These are phyloP conservation scores for Dictyostelium discoideum DNA, from an alignment of 78 protist species.

Conservation along the genomic window DNA sequence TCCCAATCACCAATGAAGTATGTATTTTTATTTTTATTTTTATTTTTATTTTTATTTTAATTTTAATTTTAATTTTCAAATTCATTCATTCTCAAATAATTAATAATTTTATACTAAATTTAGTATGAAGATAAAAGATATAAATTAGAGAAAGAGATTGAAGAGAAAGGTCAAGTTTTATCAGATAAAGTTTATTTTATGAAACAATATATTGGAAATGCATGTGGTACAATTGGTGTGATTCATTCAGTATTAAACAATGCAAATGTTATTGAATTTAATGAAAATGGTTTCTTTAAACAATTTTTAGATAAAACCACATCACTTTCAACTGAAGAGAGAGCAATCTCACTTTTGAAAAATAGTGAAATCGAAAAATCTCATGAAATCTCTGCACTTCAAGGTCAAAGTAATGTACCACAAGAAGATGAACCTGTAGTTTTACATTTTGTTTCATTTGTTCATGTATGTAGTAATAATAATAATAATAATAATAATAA, in stretches of 20 bases:
- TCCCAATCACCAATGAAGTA: constrained; percentile 88
- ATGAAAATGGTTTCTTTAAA: constrained; percentile 63
- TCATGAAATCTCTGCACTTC: constrained; percentile 77
- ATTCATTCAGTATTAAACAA: constrained; percentile 91
- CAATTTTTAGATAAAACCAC: constrained; percentile 66
- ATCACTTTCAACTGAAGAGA: constrained; percentile 63
- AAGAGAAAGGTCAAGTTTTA: constrained; percentile 41
- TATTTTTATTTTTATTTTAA: not conserved
- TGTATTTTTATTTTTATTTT: not conserved
- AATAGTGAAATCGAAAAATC: constrained; percentile 59
- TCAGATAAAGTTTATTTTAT: constrained; percentile 71
- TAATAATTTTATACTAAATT: not conserved
- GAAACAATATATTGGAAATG: constrained; percentile 94
- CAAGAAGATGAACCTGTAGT: constrained; percentile 83
- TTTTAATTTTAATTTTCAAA: not conserved
- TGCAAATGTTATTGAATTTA: constrained; percentile 47
- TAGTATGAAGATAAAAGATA: constrained; percentile 48
- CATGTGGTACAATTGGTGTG: constrained; percentile 97
- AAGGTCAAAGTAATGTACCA: constrained; percentile 87
- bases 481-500: not conserved
- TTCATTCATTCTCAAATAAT: not conserved
- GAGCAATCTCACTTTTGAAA: constrained; percentile 74
- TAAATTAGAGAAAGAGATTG: constrained; percentile 28
- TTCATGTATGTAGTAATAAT: constrained; percentile 57
- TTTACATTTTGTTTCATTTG: constrained; percentile 94